phyloP scores from a whole-genome alignment of 1,284 basidiomycete species.

The Pseudozyma hubeiensis region DNA sequence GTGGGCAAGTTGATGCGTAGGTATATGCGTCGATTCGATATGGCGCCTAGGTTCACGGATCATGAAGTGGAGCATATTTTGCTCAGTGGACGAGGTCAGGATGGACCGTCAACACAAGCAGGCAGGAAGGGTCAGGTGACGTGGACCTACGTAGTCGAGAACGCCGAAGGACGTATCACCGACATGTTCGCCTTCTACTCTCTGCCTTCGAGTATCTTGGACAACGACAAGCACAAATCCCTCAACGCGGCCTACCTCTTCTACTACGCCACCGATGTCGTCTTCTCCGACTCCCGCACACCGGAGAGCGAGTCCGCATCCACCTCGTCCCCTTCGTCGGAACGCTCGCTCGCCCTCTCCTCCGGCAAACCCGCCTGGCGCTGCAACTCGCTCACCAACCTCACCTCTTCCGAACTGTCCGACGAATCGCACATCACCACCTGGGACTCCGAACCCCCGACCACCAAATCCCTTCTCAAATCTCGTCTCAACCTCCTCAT shows the following conservation, averaged over 20 bases:
- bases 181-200: conserved; percentile 98
- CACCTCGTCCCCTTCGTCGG: conserved; percentile 17
- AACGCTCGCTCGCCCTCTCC: conserved; percentile 26
- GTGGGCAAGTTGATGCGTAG: conserved; percentile 80
- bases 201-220: conserved; percentile 89
- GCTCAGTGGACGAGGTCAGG: conserved; percentile 81
- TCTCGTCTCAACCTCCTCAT: conserved; percentile 80
- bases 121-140: conserved; percentile 80
- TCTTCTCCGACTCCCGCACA: conserved; percentile 18
- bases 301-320: conserved; percentile 3
- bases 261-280: conserved; percentile 77
- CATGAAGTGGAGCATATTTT: conserved; percentile 90
- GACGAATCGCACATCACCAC: conserved; percentile 48
- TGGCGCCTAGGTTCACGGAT: conserved; percentile 80
- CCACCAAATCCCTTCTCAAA: conserved; percentile 76
- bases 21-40: conserved; percentile 88
- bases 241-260: conserved; percentile 92
- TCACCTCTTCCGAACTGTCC: conserved; percentile 45
- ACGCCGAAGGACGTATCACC: conserved; percentile 84
- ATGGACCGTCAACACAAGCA: conserved; percentile 65
- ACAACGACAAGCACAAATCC: conserved; percentile 71
- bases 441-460: conserved; percentile 71
- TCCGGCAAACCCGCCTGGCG: conserved; percentile 46
- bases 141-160: conserved; percentile 97
- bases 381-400: conserved; percentile 46